A percentile compares a stretch with the other conserved stretches of the same genome.
Conservation (phyloP, 176 grass and related monocot species). For the Rhynchospora breviuscula region DNA sequence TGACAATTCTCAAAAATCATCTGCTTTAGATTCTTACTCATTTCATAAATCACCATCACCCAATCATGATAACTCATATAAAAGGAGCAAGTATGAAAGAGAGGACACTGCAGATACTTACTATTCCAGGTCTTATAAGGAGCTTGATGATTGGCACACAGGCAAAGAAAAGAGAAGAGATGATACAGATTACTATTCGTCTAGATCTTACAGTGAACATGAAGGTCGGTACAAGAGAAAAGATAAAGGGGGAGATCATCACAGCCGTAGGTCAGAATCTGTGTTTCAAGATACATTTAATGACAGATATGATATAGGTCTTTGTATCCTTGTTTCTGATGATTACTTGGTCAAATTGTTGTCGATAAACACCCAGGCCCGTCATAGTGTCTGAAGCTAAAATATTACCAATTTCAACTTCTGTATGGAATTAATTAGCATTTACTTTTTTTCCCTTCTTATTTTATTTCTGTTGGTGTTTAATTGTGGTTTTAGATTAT, state of each 20-base stretch:
- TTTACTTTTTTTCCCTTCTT: background rate
- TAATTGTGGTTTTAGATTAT: background rate
- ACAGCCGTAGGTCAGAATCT: constrained; percentile 35
- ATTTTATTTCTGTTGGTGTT: background rate
- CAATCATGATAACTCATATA: constrained; percentile 36
- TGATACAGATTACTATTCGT: constrained; percentile 35
- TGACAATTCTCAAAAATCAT: constrained; percentile 25
- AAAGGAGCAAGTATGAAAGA: background rate
- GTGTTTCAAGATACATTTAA: constrained; percentile 51
- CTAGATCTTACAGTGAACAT: constrained; percentile 39
- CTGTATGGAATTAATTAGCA: background rate
- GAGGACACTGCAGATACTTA: constrained; percentile 19
- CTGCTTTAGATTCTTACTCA: constrained; percentile 23
- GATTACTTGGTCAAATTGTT: background rate
- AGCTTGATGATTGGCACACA: constrained; percentile 22
- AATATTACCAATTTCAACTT: background rate
- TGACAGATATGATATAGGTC: constrained; percentile 43
- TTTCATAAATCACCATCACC: constrained; percentile 29
- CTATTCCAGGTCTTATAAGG: constrained; percentile 44
- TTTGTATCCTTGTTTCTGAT: background rate
- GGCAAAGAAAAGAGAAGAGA: constrained; percentile 29
- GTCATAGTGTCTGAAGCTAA: background rate
- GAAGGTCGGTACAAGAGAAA: constrained; percentile 32
- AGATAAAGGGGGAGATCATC: constrained; percentile 37
- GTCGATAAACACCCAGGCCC: background rate